Base-by-base conservation (phyloP, 352 stramenopile genomes). In the Globisporangium nunn region DNA sequence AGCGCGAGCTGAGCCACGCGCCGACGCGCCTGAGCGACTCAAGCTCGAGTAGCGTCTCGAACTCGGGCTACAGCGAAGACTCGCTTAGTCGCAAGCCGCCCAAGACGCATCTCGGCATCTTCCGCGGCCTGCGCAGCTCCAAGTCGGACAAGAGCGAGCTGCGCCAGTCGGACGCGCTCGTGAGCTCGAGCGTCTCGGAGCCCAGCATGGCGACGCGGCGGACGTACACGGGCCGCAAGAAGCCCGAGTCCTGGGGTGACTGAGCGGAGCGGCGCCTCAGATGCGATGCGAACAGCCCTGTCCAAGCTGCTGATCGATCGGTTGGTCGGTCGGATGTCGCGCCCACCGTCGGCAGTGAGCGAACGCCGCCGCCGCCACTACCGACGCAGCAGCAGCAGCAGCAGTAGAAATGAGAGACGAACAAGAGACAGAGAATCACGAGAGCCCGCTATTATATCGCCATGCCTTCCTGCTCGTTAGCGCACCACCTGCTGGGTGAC, bases 211-310 rank as follows among this genome's bases (percentile, higher is more conserved):
- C 66, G 44, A 70, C 67, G 45, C 67, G 76, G 73, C 75, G 81
- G 62, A 85, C 73, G 62, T 91, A 81, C 54, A 83, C 63, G 5
- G 81, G 81, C n/a, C 74, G 76, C 43, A 91, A 91, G 77, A 91
- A 91, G 70, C 81, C 81, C 12, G 56, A 66, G 58, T 78, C 74
- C n/a, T 91, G 81, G 81, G 77, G 64, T 30, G 77, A 89, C 45
- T 91, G 70, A 78, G 53, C 23, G 23, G 23, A 23, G 23, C 23
- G 23, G 23, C 23, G 23, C 23, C 1, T 23, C 23, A 23, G 23
- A 23, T 23, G 23, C 23, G 23, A 23, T 23, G 23, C 23, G 23
- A 23, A 23, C 23, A 23, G 23, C 23, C 23, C 23, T 23, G 23
- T 23, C 23, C 23, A 23, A 23, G 23, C 23, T 23, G 23, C 23